phyloP scores from a whole-genome alignment of 169 alveolate genomes.

The Besnoitia besnoiti region DNA sequence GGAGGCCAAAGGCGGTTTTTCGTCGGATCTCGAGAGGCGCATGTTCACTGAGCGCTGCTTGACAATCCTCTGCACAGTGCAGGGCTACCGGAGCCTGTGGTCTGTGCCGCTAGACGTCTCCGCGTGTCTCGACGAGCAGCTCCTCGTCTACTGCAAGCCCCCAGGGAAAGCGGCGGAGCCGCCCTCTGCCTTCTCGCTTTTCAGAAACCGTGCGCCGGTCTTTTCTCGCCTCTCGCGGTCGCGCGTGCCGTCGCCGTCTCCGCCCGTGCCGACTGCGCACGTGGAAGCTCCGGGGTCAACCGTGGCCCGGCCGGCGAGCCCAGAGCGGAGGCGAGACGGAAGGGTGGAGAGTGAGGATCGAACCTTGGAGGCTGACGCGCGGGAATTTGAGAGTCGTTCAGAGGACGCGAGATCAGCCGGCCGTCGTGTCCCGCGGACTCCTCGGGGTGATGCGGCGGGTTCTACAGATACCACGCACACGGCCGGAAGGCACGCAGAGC shows the following conservation, averaged over 20 bases:
- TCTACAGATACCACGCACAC: too few relatives aligned
- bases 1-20: background rate
- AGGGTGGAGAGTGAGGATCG: too few relatives aligned
- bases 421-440: too few relatives aligned
- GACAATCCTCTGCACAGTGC: background rate
- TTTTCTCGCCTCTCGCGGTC: background rate
- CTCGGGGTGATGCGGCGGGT: too few relatives aligned
- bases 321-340: too few relatives aligned
- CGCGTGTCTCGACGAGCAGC: constrained; percentile 10
- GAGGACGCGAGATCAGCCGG: too few relatives aligned
- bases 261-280: too few relatives aligned
- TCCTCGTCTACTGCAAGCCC: background rate
- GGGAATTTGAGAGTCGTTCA: too few relatives aligned
- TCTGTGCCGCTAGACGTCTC: constrained; percentile 32
- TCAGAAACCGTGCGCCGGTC: background rate
- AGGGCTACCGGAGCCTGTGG: constrained; percentile 14
- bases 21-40: constrained; percentile 5
- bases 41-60: constrained; percentile 3
- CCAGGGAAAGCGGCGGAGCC: background rate
- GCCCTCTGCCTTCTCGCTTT: background rate
- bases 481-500: too few relatives aligned
- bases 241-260: background rate
- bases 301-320: too few relatives aligned
- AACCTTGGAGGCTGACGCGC: too few relatives aligned
- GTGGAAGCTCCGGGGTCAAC: too few relatives aligned